A percentile compares a stretch with the other conserved stretches of the same genome.
Evolutionary conservation across 164 flowering plant genomes (phyloP).

Genomic region (Akebia trifoliata): DNA sequence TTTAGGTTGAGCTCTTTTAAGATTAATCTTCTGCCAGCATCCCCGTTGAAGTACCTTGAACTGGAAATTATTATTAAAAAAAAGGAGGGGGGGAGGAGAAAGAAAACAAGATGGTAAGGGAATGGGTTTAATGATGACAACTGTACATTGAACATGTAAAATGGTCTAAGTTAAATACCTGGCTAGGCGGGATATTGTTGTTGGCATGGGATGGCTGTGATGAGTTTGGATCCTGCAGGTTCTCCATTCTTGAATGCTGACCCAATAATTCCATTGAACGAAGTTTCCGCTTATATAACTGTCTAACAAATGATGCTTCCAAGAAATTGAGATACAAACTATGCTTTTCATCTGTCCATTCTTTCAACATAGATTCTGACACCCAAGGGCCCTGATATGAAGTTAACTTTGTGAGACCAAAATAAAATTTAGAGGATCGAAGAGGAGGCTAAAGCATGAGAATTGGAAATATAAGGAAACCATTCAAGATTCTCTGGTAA

Average conservation of each 20-base stretch:
- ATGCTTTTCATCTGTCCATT: slow-evolving; percentile 97
- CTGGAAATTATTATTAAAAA: slow-evolving; percentile 28
- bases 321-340: slow-evolving; percentile 67
- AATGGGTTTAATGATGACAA: neutral
- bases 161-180: slow-evolving; percentile 35
- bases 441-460: too few relatives aligned
- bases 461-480: too few relatives aligned
- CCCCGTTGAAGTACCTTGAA: slow-evolving; percentile 62
- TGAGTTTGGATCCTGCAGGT: slow-evolving; percentile 19
- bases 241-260: slow-evolving; percentile 19
- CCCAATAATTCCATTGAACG: slow-evolving; percentile 30
- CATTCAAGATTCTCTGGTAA: too few relatives aligned
- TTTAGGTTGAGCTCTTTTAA: slow-evolving; percentile 28
- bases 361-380: slow-evolving; percentile 27
- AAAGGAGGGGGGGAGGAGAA: too few relatives aligned
- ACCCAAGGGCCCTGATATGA: slow-evolving; percentile 26
- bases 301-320: slow-evolving; percentile 73
- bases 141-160: neutral
- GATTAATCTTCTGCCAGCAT: slow-evolving; percentile 46
- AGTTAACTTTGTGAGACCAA: slow-evolving; percentile 11
- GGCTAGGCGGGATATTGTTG: slow-evolving; percentile 31
- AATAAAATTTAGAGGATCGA: too few relatives aligned
- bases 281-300: slow-evolving; percentile 31
- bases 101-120: neutral
- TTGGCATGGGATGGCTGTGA: slow-evolving; percentile 12